phyloP scores from a whole-genome alignment of 495 filamentous ascomycete genomes.

The Penicillium samsonianum region DNA sequence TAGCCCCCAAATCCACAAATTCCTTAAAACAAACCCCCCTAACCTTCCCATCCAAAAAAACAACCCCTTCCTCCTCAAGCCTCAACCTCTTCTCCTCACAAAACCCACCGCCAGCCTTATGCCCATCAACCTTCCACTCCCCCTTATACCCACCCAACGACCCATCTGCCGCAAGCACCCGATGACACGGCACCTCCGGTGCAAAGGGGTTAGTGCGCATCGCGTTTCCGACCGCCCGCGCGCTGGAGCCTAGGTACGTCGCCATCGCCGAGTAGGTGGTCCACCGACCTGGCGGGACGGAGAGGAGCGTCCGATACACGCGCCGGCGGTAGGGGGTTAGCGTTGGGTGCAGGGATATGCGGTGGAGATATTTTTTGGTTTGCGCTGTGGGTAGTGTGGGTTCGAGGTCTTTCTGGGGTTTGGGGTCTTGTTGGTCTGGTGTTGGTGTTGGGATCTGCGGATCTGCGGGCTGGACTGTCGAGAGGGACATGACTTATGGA shows the following conservation, averaged over 20 bases:
- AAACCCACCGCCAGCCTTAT: slow-evolving; percentile 27
- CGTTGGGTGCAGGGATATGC: slow-evolving; percentile 40
- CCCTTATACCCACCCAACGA: slow-evolving; percentile 40
- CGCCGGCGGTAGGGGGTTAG: slow-evolving; percentile 58
- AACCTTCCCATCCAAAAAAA: slow-evolving; percentile 35
- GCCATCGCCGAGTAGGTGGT: slow-evolving; percentile 75
- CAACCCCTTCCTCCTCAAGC: slow-evolving; percentile 34
- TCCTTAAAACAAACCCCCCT: slow-evolving; percentile 32
- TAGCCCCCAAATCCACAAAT: slow-evolving; percentile 29
- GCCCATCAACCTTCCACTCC: slow-evolving; percentile 28
- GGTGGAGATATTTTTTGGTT: slow-evolving; percentile 30
- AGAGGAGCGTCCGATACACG: slow-evolving; percentile 65
- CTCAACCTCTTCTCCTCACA: slow-evolving; percentile 33
- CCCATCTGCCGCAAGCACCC: slow-evolving; percentile 38
- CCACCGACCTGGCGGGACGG: slow-evolving; percentile 69
- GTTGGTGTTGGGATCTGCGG: slow-evolving; percentile 2
- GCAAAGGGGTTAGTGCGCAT: slow-evolving; percentile 71
- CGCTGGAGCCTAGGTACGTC: slow-evolving; percentile 64
- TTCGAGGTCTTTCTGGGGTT: slow-evolving; percentile 10
- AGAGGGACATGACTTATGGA: not conserved
- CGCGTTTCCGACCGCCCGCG: slow-evolving; percentile 78
- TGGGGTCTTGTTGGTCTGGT: not conserved
- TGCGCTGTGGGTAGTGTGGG: slow-evolving; percentile 18
- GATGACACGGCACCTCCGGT: slow-evolving; percentile 57
- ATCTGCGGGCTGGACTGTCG: not conserved